Evolutionary conservation across 805 yeast species (phyloP).

Genomic region (Metschnikowia dekortorum): DNA sequence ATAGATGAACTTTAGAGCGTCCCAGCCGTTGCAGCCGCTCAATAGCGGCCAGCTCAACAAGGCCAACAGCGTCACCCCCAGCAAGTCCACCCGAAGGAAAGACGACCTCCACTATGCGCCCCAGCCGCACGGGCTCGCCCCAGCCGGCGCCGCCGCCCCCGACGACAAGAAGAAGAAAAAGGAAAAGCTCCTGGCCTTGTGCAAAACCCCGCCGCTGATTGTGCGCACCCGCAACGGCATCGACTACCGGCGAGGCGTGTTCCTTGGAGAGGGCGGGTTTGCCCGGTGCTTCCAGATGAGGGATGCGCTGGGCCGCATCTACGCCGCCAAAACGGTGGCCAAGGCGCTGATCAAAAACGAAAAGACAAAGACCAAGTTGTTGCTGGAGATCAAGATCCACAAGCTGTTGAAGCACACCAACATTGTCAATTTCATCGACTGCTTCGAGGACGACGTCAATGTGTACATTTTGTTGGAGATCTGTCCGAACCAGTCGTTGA

Average conservation of each 20-base stretch:
- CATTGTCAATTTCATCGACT: constrained; percentile 88
- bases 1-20: constrained; percentile 16
- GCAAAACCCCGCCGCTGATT: constrained; percentile 95
- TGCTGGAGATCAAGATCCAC: constrained; percentile 94
- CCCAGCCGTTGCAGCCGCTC: constrained; percentile 52
- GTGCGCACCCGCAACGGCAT: constrained; percentile 83
- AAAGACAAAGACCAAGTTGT: constrained; percentile 78
- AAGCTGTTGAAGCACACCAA: constrained; percentile 84
- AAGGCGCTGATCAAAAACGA: constrained; percentile 88
- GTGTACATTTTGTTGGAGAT: constrained; percentile 92
- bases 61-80: constrained; percentile 37
- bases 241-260: constrained; percentile 85
- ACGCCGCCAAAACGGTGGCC: constrained; percentile 97
- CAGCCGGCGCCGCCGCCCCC: background rate
- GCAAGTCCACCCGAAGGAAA: constrained; percentile 25
- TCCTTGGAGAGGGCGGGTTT: constrained; percentile 97
- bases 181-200: constrained; percentile 83
- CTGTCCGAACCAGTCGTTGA: constrained; percentile 89
- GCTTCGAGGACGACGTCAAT: constrained; percentile 94
- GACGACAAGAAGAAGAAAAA: constrained; percentile 55
- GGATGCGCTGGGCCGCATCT: constrained; percentile 79
- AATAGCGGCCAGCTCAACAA: constrained; percentile 51
- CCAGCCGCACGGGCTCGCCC: background rate
- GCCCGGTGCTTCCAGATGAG: constrained; percentile 97
- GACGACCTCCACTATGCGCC: constrained; percentile 15